A percentile compares a stretch with the other conserved stretches of the same genome.
phyloP scores from a whole-genome alignment of 768 basidiomycete species.

The Cubamyces lactineus region DNA sequence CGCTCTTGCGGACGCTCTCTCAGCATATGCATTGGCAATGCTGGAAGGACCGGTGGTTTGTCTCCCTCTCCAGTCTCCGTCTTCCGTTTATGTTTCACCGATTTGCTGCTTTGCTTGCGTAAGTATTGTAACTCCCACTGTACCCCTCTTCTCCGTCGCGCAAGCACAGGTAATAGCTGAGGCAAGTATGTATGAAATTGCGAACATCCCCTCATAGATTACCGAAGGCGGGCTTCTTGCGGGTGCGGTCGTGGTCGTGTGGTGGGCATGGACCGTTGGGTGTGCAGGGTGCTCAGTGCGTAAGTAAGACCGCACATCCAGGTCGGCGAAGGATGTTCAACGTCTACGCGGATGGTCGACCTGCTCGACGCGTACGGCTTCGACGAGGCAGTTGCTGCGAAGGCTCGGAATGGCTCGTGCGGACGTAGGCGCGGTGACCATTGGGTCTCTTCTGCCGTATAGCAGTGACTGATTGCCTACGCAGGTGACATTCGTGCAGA shows the following conservation, averaged over 20 bases:
- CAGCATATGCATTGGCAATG: conserved; percentile 3
- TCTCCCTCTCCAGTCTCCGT: neutral
- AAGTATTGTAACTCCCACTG: conserved; percentile 26
- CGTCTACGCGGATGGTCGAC: neutral
- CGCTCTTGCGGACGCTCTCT: neutral
- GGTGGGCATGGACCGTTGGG: neutral
- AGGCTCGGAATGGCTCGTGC: too few species aligned
- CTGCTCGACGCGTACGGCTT: too few species aligned
- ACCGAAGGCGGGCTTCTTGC: neutral
- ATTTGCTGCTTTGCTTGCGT: conserved; percentile 19
- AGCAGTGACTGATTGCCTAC: too few species aligned
- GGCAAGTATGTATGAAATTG: conserved; percentile 27
- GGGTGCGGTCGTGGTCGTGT: neutral
- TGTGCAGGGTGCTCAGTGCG: neutral
- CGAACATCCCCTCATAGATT: neutral
- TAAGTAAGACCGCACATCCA: conserved; percentile 4
- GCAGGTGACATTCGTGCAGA: too few species aligned
- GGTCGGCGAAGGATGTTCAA: neutral
- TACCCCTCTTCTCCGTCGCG: conserved; percentile 9
- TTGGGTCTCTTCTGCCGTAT: too few species aligned
- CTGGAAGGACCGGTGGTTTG: conserved; percentile 21
- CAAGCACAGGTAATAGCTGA: conserved; percentile 26
- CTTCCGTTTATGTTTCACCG: neutral
- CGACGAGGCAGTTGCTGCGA: too few species aligned
- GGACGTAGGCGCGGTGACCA: too few species aligned